Base-by-base conservation (phyloP, 192 early-diverging fungal species). In the Spizellomyces sp. region DNA sequence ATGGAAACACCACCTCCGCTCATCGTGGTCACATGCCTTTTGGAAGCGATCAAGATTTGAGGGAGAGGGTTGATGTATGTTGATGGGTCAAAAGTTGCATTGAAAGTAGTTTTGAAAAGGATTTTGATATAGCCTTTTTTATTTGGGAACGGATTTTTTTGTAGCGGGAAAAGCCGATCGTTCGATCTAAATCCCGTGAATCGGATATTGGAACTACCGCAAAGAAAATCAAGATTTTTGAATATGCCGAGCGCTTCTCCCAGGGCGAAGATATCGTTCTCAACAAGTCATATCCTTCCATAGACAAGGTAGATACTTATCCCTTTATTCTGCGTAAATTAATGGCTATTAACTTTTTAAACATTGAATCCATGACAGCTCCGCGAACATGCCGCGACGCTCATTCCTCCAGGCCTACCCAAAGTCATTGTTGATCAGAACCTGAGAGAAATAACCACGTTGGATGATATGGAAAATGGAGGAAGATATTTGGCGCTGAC, bases 391-490 rank as follows among this genome's bases (percentile, higher is more conserved):
- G 69, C 69, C 57, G 69, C 69, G 5, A 46, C 42, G 9, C 62
- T 76, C 8, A 47, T 76, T 22, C 75, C 75, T 10, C 9, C 75
- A 6, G 75, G 75, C 42, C 64, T 65, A 9, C 68, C 75, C 14
- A 76, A 76, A 44, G 45, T 76, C 7, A 64, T 76, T 48, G 54
- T 76, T 41, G 75, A 76, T 63, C 52, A 70, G 22, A 70, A 62
- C 41, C 67, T 76, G 8, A 36, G 41, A 21, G 75, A 76, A 50
- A 66, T 76, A 6, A 60, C n/a, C 17, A 36, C 48, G 42, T 21
- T 76, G n/a, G 75, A 76, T 41, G 69, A 76, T 9, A 44, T 72
- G 15, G 48, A 72, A 62, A 65, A 76, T 45, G 75, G 75, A 12
- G 64, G 47, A 58, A 76, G 70, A 64, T 76, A 76, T 47, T 45